Base-by-base conservation (phyloP, 2,329 filamentous ascomycete genomes). In the Myriosclerotinia curreyana region DNA sequence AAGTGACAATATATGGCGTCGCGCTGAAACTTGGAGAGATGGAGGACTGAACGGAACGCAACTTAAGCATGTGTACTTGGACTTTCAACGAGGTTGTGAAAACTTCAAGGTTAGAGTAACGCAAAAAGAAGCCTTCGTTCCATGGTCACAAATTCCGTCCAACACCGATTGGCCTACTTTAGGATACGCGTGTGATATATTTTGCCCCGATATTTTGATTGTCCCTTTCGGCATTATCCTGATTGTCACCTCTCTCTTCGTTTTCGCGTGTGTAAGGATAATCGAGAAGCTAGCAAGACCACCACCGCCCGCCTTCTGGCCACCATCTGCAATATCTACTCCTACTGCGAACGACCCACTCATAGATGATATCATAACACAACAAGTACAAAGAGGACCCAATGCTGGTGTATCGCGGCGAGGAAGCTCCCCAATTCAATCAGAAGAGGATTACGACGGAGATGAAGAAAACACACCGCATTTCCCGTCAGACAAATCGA, bases 1-100 rank as follows among this genome's bases (percentile, higher is more conserved):
- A 15, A 59, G 61, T 44, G 42, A 64, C 36, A 42, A 12, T 2
- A 64, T 64, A 22, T 64, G 61, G 61, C 42, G 46, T 17, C 20
- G 48, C 34, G 61, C 36, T 25, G 31, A 48, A n/a, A 59, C 14
- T 14, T 59, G 34, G 52, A 58, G 15, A 25, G 48, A 28, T 50
- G 44, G 52, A 12, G 25, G 5, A 5, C 20, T n/a, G 6, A 20
- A 17, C 22, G n/a, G 25, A 12, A 22, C 31, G 34, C 22, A 20
- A 8, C 5, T 8, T 5, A 51, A 40, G 22, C 2, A n/a, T 6
- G 34, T 20, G 6, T 15, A 3, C 28, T 25, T 60, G 17, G 46
- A 40, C 15, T 59, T 63, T 38, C 53, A 63, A 11, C 17, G 25
- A 1, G 60, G 51, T 3, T 64, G 61, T 9, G 36, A 51, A 7